These are phyloP conservation scores for Fusarium sp. DNA, from an alignment of 2,329 filamentous ascomycete genomes.

Conservation along the genomic window DNA sequence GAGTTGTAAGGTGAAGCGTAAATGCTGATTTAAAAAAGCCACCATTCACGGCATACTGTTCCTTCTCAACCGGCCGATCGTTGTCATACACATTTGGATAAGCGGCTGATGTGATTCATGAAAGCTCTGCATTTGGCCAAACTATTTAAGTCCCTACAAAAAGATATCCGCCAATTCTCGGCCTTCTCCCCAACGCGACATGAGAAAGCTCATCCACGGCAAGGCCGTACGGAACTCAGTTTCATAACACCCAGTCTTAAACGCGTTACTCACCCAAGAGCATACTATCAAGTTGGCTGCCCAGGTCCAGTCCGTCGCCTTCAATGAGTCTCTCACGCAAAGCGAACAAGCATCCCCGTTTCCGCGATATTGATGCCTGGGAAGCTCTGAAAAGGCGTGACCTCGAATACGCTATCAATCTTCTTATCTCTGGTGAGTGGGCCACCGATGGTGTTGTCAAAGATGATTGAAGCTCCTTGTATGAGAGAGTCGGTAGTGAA, in stretches of 20 bases:
- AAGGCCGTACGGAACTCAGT: not conserved
- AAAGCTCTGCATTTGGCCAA: rapidly evolving
- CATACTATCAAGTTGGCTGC: not conserved
- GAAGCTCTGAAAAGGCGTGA: not conserved
- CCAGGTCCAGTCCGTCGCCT: not conserved
- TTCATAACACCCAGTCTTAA: not conserved
- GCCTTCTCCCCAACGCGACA: not conserved
- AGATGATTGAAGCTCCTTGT: not conserved
- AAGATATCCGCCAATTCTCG: too few species aligned
- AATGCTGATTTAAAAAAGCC: not conserved
- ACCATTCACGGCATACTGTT: not conserved
- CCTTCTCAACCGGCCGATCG: too few species aligned
- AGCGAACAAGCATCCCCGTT: too few species aligned
- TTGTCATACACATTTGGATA: too few species aligned
- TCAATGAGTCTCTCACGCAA: too few species aligned
- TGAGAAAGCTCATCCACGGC: too few species aligned
- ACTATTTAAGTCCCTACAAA: not conserved
- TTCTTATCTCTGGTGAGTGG: not conserved
- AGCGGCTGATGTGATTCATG: not conserved
- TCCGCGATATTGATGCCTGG: not conserved
- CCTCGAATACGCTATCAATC: not conserved
- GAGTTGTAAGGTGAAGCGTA: too few species aligned
- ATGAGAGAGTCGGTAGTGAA: not conserved
- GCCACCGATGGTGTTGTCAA: not conserved
- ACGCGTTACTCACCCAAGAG: not conserved